These are phyloP conservation scores for Lepidium sativum DNA, from an alignment of 345 rosid genomes.

Conservation along the genomic window DNA sequence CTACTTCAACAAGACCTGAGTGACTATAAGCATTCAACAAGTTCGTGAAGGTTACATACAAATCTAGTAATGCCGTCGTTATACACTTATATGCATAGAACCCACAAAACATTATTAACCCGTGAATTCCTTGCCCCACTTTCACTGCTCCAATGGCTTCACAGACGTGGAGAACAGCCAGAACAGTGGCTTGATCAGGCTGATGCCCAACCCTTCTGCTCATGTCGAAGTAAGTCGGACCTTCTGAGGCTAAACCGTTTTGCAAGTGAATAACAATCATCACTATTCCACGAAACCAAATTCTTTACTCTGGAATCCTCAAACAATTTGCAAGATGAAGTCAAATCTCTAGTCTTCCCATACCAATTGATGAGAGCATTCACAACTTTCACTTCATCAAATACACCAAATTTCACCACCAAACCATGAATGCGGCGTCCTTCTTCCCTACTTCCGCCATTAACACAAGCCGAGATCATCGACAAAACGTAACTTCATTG, in stretches of 20 bases:
- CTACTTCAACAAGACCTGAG: slow-evolving; percentile 53
- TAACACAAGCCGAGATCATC: slow-evolving; percentile 47
- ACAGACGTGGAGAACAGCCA: slow-evolving; percentile 45
- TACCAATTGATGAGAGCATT: slow-evolving; percentile 52
- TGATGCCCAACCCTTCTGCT: slow-evolving; percentile 39
- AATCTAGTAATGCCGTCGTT: slow-evolving; percentile 37
- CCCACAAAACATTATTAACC: slow-evolving; percentile 31
- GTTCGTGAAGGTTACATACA: slow-evolving; percentile 70
- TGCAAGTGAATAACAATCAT: slow-evolving; percentile 37
- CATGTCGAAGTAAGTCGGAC: slow-evolving; percentile 28
- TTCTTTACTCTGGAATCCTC: slow-evolving; percentile 35
- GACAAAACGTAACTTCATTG: slow-evolving; percentile 50
- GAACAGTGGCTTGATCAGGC: slow-evolving; percentile 50
- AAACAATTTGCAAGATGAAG: slow-evolving; percentile 36
- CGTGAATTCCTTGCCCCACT: slow-evolving; percentile 45
- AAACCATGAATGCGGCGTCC: slow-evolving; percentile 51
- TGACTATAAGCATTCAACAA: slow-evolving; percentile 73
- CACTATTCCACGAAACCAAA: slow-evolving; percentile 63
- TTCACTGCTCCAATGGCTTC: slow-evolving; percentile 41
- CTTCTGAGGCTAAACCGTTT: slow-evolving; percentile 32
- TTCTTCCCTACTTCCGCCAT: slow-evolving; percentile 27
- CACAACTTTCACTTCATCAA: slow-evolving; percentile 41
- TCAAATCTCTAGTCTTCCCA: slow-evolving; percentile 41
- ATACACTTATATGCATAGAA: slow-evolving; percentile 24
- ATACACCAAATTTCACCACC: slow-evolving; percentile 38